Conservation (phyloP, 108 stramenopile species). For the Pseudonitzschia pungens region DNA sequence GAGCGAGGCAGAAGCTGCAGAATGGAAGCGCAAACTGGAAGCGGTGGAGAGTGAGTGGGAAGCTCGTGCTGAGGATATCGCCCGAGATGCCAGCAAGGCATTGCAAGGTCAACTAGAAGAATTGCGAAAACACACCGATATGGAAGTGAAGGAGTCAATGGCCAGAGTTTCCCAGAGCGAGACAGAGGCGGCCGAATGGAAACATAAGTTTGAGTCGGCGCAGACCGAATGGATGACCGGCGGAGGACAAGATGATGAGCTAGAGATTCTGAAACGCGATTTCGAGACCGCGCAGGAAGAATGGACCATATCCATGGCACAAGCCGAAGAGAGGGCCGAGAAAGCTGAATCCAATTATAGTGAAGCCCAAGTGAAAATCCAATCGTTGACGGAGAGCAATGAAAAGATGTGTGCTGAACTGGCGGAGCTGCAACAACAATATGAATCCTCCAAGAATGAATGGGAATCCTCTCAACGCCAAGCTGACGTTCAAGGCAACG, state of each 20-base stretch:
- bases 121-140: no score
- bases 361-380: background rate
- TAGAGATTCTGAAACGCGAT: background rate
- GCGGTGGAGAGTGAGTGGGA: background rate
- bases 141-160: background rate
- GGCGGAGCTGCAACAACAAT: background rate
- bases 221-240: background rate
- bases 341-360: background rate
- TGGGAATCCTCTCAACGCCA: background rate
- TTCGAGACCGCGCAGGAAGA: background rate
- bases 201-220: background rate
- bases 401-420: background rate
- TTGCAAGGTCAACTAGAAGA: no score
- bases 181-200: background rate
- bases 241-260: background rate
- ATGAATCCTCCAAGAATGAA: background rate
- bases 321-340: background rate
- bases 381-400: background rate
- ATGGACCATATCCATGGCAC: background rate
- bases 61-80: background rate
- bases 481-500: background rate
- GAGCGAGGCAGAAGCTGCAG: background rate
- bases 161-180: background rate
- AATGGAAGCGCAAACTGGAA: conserved; percentile 7
- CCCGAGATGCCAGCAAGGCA: no score